Evolutionary conservation across 352 stramenopile species (phyloP), one percentile per base, ranked within the genome.

Genomic region (Pythium sukuiense): DNA sequence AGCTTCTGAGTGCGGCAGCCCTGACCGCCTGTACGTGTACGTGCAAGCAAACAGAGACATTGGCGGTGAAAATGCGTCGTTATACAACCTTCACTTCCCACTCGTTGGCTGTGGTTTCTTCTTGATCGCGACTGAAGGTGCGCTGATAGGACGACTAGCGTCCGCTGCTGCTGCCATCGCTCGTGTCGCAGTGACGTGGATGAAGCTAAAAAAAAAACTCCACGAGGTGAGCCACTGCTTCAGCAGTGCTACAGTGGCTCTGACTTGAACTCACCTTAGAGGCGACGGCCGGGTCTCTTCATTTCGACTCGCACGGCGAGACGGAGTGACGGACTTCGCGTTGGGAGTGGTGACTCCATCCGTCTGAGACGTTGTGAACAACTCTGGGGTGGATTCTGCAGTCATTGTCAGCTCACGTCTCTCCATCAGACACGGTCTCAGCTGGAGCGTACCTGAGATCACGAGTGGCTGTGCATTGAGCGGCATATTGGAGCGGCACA

Each of bases 401-500:
- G 27, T 33, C 4, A 12, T 41, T 32, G 14, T n/a, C 2, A 37
- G 3, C 2, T 32, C 13, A 55, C 11, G 33, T 1, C 5, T 3
- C 6, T 5, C 4, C 14, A 2, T 29, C 7, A 7, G 14, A 12
- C 43, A 7, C 8, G n/a, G 2, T 50, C 20, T 50, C 6, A 2
- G 26, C 24, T 7, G 1, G 20, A 39, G 24, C 56, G 20, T 39
- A 73, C 67, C 61, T 24, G 61, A 35, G 30, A 65, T 52, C 3
- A 37, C 30, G 2, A 74, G 3, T 7, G 63, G 60, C 32, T 84
- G 71, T 0, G 82, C 82, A 16, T 55, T 89, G 12, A 91, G 81
- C n/a, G 82, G 82, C 9, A 83, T 60, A 37, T 81, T 87, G 0
- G 79, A 91, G 54, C 80, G 82, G 37, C 87, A 91, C 30, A 91